Percentiles rank a stretch among this genome's conserved stretches.
Evolutionary conservation across 2,329 filamentous ascomycete species (phyloP).

Genomic region (Drechslerella coelobrocha): DNA sequence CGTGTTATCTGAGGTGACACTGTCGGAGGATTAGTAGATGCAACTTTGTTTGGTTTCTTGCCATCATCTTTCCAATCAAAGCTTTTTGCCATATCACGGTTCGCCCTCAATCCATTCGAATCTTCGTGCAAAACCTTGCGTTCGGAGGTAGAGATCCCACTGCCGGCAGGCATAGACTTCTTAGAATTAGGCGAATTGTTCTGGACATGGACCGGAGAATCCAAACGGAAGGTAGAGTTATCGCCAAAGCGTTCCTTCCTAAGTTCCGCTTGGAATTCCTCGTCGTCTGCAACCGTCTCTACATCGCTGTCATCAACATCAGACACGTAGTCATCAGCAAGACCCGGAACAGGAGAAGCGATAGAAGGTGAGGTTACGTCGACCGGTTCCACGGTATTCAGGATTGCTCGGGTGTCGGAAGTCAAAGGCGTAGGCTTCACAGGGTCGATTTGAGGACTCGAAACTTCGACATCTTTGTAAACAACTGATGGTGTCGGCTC

Average conservation of each 20-base stretch:
- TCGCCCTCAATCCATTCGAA: neutral
- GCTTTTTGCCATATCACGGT: neutral
- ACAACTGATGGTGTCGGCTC: neutral
- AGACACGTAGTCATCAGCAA: conserved; percentile 35
- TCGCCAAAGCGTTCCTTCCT: conserved; percentile 44
- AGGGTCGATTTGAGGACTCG: neutral
- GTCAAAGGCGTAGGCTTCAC: neutral
- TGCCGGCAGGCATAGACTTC: neutral
- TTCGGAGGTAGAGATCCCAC: neutral
- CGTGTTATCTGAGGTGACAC: conserved; percentile 1
- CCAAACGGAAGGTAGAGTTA: neutral
- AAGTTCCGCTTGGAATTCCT: conserved; percentile 48
- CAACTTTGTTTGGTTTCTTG: neutral
- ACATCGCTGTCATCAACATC: conserved; percentile 44
- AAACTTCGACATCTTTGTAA: neutral
- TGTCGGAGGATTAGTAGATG: neutral
- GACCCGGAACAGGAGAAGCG: neutral
- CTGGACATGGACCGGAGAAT: neutral
- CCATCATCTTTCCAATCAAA: neutral
- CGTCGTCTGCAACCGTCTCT: conserved; percentile 41
- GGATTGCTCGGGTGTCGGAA: neutral
- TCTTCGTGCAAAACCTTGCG: neutral
- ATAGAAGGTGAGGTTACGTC: conserved; percentile 7
- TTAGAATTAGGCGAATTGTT: neutral
- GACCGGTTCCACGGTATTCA: neutral